Evolutionary conservation across 768 basidiomycete genomes (phyloP).

Genomic region (Lactifluus volemus): DNA sequence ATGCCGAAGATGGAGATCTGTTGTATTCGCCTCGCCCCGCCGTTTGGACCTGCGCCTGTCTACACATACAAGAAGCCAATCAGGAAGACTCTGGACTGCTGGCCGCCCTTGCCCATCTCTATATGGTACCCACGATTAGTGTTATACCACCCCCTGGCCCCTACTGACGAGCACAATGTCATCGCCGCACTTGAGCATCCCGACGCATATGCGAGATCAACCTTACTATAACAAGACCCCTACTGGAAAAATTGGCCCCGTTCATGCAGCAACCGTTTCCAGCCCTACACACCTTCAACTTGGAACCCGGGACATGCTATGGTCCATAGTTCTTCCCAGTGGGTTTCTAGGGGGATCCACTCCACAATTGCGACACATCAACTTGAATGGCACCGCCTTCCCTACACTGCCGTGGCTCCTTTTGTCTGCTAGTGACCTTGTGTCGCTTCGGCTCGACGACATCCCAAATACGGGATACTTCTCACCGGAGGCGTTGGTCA

Average conservation of each 20-base stretch:
- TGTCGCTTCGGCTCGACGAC: slow-evolving; percentile 4
- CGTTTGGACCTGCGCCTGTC: slow-evolving; percentile 7
- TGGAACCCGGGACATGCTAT: background rate
- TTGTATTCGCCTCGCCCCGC: slow-evolving; percentile 7
- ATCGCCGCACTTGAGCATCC: background rate
- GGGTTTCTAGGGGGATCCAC: background rate
- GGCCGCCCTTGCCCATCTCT: slow-evolving; percentile 3
- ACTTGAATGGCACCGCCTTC: slow-evolving; percentile 2
- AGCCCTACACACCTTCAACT: background rate
- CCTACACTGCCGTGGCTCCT: slow-evolving; percentile 7
- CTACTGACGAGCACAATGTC: slow-evolving; percentile 6
- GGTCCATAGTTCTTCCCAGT: slow-evolving; percentile 1
- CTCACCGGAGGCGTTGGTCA: slow-evolving; percentile 4
- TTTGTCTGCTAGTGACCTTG: background rate
- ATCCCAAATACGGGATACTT: slow-evolving; percentile 6
- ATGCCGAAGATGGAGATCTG: slow-evolving; percentile 5
- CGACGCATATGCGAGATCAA: slow-evolving; percentile 12
- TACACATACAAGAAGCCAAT: slow-evolving; percentile 12
- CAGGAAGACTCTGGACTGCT: slow-evolving; percentile 5
- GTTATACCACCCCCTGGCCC: background rate
- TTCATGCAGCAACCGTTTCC: slow-evolving; percentile 2
- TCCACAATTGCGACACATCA: background rate
- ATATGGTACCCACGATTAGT: slow-evolving; percentile 11
- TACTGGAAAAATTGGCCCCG: background rate
- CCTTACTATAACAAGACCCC: slow-evolving; percentile 3